phyloP scores from a whole-genome alignment of 257 asterid genomes.

The Nemophila menziesii region DNA sequence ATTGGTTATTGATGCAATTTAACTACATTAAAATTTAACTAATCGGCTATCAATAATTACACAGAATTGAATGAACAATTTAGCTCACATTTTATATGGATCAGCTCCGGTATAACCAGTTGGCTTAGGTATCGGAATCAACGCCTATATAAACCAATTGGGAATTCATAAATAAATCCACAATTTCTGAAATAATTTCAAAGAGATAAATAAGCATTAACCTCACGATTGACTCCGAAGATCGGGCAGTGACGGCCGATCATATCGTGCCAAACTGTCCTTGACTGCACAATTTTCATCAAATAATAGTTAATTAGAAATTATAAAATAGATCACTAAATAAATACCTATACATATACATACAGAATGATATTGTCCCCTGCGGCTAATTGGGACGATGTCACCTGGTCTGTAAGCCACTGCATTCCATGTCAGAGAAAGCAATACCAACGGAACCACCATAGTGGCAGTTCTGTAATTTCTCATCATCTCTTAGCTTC shows the following conservation, averaged over 20 bases:
- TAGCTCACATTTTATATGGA: conserved; percentile 69
- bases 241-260: conserved; percentile 89
- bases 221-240: conserved; percentile 95
- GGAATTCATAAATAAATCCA: background rate
- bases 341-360: background rate
- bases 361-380: conserved; percentile 91
- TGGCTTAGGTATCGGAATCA: conserved; percentile 87
- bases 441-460: conserved; percentile 26
- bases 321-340: conserved; percentile 2
- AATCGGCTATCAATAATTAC: too few relatives aligned
- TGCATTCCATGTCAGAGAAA: conserved; percentile 24
- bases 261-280: conserved; percentile 95
- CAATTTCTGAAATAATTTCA: background rate
- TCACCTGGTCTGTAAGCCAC: conserved; percentile 82
- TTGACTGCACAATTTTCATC: conserved; percentile 36
- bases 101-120: conserved; percentile 93
- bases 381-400: conserved; percentile 81
- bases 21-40: too few relatives aligned
- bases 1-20: too few relatives aligned
- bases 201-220: conserved; percentile 8
- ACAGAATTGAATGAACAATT: too few relatives aligned
- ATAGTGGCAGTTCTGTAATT: conserved; percentile 16
- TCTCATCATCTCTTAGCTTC: conserved; percentile 28
- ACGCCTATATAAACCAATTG: conserved; percentile 27
- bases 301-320: background rate